Percentiles rank a stretch among this genome's conserved stretches.
Evolutionary conservation across 2,329 filamentous ascomycete species (phyloP).

Genomic region (Biscogniauxia sp.): DNA sequence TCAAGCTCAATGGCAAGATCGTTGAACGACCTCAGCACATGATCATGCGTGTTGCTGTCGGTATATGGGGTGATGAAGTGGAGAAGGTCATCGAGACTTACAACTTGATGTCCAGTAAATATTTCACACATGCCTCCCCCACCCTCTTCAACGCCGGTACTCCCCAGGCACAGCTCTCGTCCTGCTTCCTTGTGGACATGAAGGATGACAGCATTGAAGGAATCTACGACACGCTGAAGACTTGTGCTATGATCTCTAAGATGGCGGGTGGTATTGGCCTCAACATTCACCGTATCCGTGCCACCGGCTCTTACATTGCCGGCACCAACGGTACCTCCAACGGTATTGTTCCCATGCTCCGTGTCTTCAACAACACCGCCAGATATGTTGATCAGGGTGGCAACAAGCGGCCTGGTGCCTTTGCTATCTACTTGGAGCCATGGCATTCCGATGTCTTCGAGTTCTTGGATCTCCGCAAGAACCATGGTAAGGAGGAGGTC

Average conservation of each 20-base stretch:
- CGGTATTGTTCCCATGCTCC: slow-evolving; percentile 94
- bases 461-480: slow-evolving; percentile 97
- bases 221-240: slow-evolving; percentile 99
- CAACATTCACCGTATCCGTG: slow-evolving; percentile 94
- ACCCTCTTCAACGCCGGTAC: slow-evolving; percentile 98
- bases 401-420: slow-evolving; percentile 98
- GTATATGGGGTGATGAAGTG: slow-evolving; percentile 92
- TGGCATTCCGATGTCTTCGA: slow-evolving; percentile 98
- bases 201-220: slow-evolving; percentile 99
- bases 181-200: slow-evolving; percentile 99
- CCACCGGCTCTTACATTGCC: slow-evolving; percentile 95
- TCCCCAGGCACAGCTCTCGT: slow-evolving; percentile 89
- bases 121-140: slow-evolving; percentile 96
- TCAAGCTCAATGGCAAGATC: slow-evolving; percentile 93
- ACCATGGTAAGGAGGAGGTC: slow-evolving; percentile 98
- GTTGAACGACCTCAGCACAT: slow-evolving; percentile 98
- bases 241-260: slow-evolving; percentile 99
- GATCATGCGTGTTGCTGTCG: slow-evolving; percentile 98
- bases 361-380: slow-evolving; percentile 98
- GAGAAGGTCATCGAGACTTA: slow-evolving; percentile 97
- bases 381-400: slow-evolving; percentile 98
- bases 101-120: slow-evolving; percentile 98
- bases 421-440: slow-evolving; percentile 97
- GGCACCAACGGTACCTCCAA: slow-evolving; percentile 98
- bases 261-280: slow-evolving; percentile 97